Base-by-base conservation (phyloP, 371 early-diverging fungal genomes). In the Lichtheimia hyalospora region DNA sequence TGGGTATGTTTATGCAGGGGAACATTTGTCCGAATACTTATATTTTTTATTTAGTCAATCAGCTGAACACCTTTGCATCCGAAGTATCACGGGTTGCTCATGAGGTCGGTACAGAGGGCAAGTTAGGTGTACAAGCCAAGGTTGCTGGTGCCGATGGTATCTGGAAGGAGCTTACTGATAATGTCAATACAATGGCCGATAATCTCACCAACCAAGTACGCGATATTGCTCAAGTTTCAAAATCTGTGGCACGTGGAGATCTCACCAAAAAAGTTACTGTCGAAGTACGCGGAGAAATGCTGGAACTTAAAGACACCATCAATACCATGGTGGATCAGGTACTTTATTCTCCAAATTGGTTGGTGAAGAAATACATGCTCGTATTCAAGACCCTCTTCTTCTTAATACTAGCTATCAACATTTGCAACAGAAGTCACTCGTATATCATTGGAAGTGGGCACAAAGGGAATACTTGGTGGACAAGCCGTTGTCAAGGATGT, bases 401-500 rank as follows among this genome's bases (percentile, higher is more conserved):
- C 41, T 59, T 25, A 66, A 2, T 25, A 44, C n/a, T 27, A 49
- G 67, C 60, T 67, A 13, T 67, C 67, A 53, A 81, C 73, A 1
- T 84, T 84, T 66, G 84, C 84, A 4, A 73, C 75, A 1, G 88
- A 88, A 61, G 85, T 89, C n/a, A 79, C 81, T 49, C 79, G 83
- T 20, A 85, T 88, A 0, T 80, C 85, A 8, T 58, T 77, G 5
- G 86, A 85, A 61, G 89, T 88, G 44, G 86, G 89, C 6, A 88
- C 86, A 0, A 86, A 84, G 40, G 87, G 87, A 8, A 79, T 76
- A 52, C 71, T 89, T 0, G 87, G 88, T 49, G 89, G 81, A 7
- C 83, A 83, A 58, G 88, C 88, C 15, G 65, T 69, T 2, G 84
- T 85, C 24, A 67, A 69, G 15, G 77, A 74, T 40, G 83, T 85